Evolutionary conservation across 768 basidiomycete species (phyloP).

Genomic region (Kwoniella botswanensis): DNA sequence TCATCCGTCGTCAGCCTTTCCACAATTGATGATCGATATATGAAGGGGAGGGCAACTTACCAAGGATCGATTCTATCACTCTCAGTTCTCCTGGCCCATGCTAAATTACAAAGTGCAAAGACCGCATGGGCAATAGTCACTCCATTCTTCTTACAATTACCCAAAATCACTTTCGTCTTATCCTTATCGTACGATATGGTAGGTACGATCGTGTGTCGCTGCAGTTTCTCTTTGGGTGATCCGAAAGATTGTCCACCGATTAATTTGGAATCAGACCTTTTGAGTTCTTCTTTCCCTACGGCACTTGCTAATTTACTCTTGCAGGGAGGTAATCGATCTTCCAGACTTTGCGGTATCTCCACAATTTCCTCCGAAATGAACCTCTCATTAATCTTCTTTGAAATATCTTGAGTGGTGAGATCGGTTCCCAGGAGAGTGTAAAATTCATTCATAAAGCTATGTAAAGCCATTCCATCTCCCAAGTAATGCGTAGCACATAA

Average conservation of each 20-base stretch:
- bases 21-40: neutral
- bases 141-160: conserved; percentile 71
- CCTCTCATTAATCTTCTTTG: conserved; percentile 27
- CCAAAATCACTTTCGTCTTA: conserved; percentile 69
- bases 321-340: conserved; percentile 62
- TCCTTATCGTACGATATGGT: conserved; percentile 67
- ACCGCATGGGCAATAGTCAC: conserved; percentile 77
- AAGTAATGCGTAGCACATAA: conserved; percentile 80
- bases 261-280: conserved; percentile 64
- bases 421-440: conserved; percentile 66
- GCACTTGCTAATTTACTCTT: conserved; percentile 61
- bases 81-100: conserved; percentile 62
- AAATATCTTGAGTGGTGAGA: conserved; percentile 29
- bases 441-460: conserved; percentile 80
- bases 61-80: conserved; percentile 21
- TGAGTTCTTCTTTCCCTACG: conserved; percentile 67
- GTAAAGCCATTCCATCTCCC: conserved; percentile 86
- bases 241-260: conserved; percentile 80
- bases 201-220: conserved; percentile 68
- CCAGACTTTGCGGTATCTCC: conserved; percentile 62
- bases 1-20: conserved; percentile 9
- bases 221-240: conserved; percentile 52
- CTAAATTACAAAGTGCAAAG: conserved; percentile 76
- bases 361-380: conserved; percentile 1
- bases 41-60: conserved; percentile 15